Percentiles rank a stretch among this genome's conserved stretches.
Conservation (phyloP, 2,329 filamentous ascomycete species). For the Xylaria digitata region DNA sequence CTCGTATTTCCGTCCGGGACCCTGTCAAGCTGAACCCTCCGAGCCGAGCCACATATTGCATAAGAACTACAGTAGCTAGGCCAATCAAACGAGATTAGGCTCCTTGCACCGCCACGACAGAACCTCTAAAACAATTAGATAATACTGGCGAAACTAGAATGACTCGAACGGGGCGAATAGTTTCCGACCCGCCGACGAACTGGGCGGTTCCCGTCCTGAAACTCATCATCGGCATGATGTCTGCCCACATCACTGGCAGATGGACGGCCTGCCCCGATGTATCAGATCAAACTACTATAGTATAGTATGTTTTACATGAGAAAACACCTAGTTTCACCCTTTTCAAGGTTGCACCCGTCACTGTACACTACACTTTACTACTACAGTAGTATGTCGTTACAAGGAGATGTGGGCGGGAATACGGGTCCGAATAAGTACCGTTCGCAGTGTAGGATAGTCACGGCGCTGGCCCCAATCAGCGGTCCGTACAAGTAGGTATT, state of each 20-base stretch:
- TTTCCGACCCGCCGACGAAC: constrained; percentile 22
- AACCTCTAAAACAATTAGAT: neutral
- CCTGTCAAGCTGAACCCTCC: constrained; percentile 28
- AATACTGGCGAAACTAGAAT: constrained; percentile 5
- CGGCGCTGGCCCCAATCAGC: too few relatives aligned
- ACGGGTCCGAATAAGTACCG: neutral
- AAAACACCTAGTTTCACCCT: constrained; percentile 9
- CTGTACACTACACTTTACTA: neutral
- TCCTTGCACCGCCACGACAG: constrained; percentile 31
- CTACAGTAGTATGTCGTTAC: neutral
- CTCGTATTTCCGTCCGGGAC: constrained; percentile 7
- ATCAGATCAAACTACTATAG: constrained; percentile 3
- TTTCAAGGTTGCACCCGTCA: constrained; percentile 2
- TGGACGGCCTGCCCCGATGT: neutral
- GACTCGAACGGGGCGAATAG: constrained; percentile 6
- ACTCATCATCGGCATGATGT: constrained; percentile 31
- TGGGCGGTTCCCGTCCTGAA: constrained; percentile 25
- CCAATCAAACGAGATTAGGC: constrained; percentile 23
- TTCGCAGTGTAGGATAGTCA: too few relatives aligned
- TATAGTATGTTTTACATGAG: constrained; percentile 14
- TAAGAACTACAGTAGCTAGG: constrained; percentile 1
- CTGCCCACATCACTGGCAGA: constrained; percentile 29
- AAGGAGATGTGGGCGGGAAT: constrained; percentile 1
- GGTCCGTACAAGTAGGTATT: too few relatives aligned
- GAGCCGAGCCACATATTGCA: constrained; percentile 32